Conservation (phyloP, 257 asterid species). For the Orobanche coerulescens region DNA sequence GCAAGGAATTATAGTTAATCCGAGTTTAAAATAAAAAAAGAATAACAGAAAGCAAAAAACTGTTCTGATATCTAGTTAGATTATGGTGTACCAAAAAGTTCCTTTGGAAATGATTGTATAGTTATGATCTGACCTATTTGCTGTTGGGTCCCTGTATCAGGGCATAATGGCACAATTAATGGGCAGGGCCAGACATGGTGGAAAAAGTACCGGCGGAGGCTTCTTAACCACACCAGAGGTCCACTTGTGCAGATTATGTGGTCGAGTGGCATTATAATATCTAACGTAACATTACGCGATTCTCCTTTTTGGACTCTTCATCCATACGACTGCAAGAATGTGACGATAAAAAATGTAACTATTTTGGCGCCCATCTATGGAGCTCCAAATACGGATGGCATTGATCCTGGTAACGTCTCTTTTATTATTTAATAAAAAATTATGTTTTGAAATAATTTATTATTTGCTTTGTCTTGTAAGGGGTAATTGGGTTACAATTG, state of each 20-base stretch:
- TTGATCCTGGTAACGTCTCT: slow-evolving; percentile 53
- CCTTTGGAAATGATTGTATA: neutral
- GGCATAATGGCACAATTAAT: slow-evolving; percentile 71
- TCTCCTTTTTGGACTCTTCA: slow-evolving; percentile 87
- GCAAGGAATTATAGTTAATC: slow-evolving; percentile 14
- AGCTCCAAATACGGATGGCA: slow-evolving; percentile 85
- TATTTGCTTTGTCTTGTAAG: neutral
- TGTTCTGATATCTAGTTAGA: neutral
- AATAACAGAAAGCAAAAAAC: too few species aligned
- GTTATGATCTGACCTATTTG: slow-evolving; percentile 15
- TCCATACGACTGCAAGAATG: slow-evolving; percentile 73
- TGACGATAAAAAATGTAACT: slow-evolving; percentile 48
- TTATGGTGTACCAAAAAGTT: neutral
- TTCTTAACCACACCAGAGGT: slow-evolving; percentile 69
- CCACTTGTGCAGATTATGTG: slow-evolving; percentile 82
- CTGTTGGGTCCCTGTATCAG: slow-evolving; percentile 29
- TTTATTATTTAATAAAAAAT: too few species aligned
- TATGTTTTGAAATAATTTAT: too few species aligned
- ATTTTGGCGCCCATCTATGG: slow-evolving; percentile 53
- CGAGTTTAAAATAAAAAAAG: neutral
- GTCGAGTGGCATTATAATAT: slow-evolving; percentile 60
- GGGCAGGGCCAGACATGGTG: slow-evolving; percentile 84
- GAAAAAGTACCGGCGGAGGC: slow-evolving; percentile 57
- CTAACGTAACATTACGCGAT: slow-evolving; percentile 53
- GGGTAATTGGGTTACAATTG: neutral